Evolutionary conservation across 2,329 filamentous ascomycete species (phyloP).

Genomic region (Pyrenophora tritici-repentis): DNA sequence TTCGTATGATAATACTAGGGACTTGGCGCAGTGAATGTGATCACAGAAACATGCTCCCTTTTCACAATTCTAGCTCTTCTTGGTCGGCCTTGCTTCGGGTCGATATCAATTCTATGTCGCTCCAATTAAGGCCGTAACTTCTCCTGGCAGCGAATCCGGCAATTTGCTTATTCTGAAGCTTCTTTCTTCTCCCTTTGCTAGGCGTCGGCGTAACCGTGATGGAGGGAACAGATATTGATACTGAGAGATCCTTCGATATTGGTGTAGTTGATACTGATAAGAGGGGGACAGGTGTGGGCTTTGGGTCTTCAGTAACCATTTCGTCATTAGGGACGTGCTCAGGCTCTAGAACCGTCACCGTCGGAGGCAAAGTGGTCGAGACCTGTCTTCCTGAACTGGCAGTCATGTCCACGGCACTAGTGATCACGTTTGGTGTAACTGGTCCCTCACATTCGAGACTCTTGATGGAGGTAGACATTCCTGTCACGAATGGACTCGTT

Average conservation of each 20-base stretch:
- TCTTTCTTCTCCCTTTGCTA: slow-evolving; percentile 2
- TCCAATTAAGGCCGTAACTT: slow-evolving; percentile 46
- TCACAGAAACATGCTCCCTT: slow-evolving; percentile 1
- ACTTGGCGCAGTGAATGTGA: too few relatives aligned
- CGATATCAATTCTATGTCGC: slow-evolving; percentile 52
- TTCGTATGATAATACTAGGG: neutral
- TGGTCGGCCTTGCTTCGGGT: slow-evolving; percentile 20
- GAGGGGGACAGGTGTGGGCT: neutral
- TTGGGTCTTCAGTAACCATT: neutral
- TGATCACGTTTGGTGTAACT: neutral
- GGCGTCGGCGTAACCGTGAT: neutral
- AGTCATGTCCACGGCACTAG: neutral
- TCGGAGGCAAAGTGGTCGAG: neutral
- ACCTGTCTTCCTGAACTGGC: neutral
- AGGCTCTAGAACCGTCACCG: too few relatives aligned
- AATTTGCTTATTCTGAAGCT: slow-evolving; percentile 21
- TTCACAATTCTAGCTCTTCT: slow-evolving; percentile 29
- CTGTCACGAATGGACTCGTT: neutral
- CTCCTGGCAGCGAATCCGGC: slow-evolving; percentile 40
- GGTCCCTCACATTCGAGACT: neutral
- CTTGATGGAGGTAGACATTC: too few relatives aligned
- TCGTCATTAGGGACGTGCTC: neutral
- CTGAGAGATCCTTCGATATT: neutral
- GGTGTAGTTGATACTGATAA: neutral
- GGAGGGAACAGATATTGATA: neutral